Evolutionary conservation across 1,284 basidiomycete species (phyloP).

Genomic region (Cutaneotrichosporon sp.): DNA sequence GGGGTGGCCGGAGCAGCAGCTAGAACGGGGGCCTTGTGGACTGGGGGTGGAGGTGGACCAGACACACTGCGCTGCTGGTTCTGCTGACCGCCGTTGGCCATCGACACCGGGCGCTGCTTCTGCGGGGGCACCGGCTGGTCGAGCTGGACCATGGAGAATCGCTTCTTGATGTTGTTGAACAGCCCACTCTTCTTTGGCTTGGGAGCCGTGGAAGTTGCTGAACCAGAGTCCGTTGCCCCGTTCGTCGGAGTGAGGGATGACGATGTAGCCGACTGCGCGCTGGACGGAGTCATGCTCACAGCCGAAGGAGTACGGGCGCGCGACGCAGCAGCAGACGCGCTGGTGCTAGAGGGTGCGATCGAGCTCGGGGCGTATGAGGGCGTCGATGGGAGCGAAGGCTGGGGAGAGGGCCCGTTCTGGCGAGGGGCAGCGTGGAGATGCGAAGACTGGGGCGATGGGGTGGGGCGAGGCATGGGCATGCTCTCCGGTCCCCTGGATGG

Average conservation of each 20-base stretch:
- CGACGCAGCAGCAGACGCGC: neutral
- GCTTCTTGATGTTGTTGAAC: constrained; percentile 22
- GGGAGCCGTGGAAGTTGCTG: constrained; percentile 4
- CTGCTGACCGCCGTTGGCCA: neutral
- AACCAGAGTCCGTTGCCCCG: neutral
- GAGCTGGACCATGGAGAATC: constrained; percentile 21
- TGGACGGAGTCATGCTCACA: constrained; percentile 3
- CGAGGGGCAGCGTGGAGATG: neutral
- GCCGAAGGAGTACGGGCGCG: constrained; percentile 1
- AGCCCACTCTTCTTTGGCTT: constrained; percentile 18
- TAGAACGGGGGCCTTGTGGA: neutral
- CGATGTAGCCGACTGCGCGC: neutral
- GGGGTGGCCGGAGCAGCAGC: neutral
- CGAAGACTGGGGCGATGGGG: constrained; percentile 2
- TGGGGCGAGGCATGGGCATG: neutral
- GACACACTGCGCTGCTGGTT: constrained; percentile 1
- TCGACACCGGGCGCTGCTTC: constrained; percentile 12
- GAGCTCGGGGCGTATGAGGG: neutral
- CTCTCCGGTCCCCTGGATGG: neutral
- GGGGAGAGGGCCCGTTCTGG: neutral
- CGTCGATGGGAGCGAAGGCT: neutral
- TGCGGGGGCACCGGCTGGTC: neutral
- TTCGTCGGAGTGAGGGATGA: constrained; percentile 2
- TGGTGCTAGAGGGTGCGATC: neutral
- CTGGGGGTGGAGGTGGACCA: neutral